phyloP scores from a whole-genome alignment of 495 filamentous ascomycete species.

The Pyronema omphalodes region DNA sequence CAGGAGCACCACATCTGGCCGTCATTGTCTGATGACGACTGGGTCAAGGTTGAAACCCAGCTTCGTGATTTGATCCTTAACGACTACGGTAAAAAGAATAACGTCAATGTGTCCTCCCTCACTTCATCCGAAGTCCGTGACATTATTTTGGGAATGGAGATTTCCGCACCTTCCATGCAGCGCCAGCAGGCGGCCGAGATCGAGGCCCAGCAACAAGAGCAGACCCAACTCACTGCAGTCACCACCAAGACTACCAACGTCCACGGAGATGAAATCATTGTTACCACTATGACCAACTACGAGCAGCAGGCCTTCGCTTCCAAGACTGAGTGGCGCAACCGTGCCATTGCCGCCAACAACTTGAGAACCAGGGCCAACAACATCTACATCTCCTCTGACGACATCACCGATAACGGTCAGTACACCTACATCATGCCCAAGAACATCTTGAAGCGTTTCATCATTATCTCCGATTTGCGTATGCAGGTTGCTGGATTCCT shows the following conservation, averaged over 20 bases:
- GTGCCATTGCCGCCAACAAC: constrained; percentile 92
- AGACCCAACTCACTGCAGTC: constrained; percentile 88
- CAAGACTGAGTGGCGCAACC: constrained; percentile 96
- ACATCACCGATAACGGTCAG: constrained; percentile 56
- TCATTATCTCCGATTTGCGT: constrained; percentile 90
- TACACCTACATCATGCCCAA: constrained; percentile 97
- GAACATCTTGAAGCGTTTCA: constrained; percentile 96
- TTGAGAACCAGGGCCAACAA: constrained; percentile 90
- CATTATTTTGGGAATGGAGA: constrained; percentile 99
- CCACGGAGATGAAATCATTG: constrained; percentile 93
- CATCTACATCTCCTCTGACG: constrained; percentile 93
- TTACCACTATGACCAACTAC: constrained; percentile 91
- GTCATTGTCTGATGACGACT: constrained; percentile 81
- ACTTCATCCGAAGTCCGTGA: constrained; percentile 94
- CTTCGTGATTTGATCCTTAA: constrained; percentile 90
- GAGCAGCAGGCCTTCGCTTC: constrained; percentile 95
- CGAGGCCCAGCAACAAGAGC: constrained; percentile 95
- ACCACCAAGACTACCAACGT: constrained; percentile 98
- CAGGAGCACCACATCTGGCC: constrained; percentile 99
- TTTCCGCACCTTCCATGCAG: constrained; percentile 93
- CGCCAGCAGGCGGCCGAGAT: constrained; percentile 97
- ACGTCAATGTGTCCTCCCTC: constrained; percentile 91
- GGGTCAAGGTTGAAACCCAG: constrained; percentile 97
- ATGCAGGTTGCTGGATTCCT: constrained; percentile 93
- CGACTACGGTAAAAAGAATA: constrained; percentile 99